A percentile compares a stretch with the other conserved stretches of the same genome.
Evolutionary conservation across 140 eudicot species (phyloP).

Genomic region (Senecio squalidus): DNA sequence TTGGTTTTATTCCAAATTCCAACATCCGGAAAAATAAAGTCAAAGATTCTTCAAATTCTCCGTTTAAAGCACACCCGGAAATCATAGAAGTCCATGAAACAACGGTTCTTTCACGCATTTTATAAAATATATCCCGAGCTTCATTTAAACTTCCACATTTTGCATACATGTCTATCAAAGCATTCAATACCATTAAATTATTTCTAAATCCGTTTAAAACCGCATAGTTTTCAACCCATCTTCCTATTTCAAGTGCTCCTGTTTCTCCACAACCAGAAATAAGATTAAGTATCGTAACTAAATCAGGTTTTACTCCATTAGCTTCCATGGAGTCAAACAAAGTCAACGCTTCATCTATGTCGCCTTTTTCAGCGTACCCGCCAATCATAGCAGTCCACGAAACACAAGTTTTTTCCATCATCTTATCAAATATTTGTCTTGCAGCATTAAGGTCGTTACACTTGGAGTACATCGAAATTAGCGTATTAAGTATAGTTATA

Average conservation of each 20-base stretch:
- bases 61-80: slow-evolving; percentile 23
- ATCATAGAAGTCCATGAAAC: slow-evolving; percentile 33
- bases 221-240: slow-evolving; percentile 52
- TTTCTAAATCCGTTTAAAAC: slow-evolving; percentile 31
- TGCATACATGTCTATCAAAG: slow-evolving; percentile 25
- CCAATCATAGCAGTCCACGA: slow-evolving; percentile 46
- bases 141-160: slow-evolving; percentile 26
- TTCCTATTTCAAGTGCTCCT: slow-evolving; percentile 76
- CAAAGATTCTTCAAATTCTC: slow-evolving; percentile 12
- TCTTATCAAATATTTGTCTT: slow-evolving; percentile 45
- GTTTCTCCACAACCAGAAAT: slow-evolving; percentile 63
- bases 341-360: too few species aligned
- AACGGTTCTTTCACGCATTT: neutral
- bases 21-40: slow-evolving; percentile 17
- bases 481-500: slow-evolving; percentile 47
- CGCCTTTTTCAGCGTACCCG: too few species aligned
- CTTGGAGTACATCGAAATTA: slow-evolving; percentile 75
- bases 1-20: slow-evolving; percentile 13
- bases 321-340: too few species aligned
- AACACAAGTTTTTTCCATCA: slow-evolving; percentile 60
- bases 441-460: slow-evolving; percentile 49
- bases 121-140: slow-evolving; percentile 5
- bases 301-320: too few species aligned
- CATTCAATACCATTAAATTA: slow-evolving; percentile 38
- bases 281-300: slow-evolving; percentile 13